These are phyloP conservation scores for Diatrype stigma DNA, from an alignment of 2,329 filamentous ascomycete genomes.

Conservation along the genomic window DNA sequence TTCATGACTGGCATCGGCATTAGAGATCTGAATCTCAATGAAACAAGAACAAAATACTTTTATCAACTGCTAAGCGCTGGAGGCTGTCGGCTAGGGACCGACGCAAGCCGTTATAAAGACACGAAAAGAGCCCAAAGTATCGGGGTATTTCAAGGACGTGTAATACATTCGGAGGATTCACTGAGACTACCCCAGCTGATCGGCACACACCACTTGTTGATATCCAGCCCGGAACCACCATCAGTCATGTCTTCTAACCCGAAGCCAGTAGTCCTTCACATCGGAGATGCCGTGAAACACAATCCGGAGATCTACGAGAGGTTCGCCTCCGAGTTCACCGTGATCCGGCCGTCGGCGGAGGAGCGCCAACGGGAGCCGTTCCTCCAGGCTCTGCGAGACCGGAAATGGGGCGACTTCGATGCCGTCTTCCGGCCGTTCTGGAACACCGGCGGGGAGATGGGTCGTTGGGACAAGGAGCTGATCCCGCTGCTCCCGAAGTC, in stretches of 20 bases:
- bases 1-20: no score
- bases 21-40: no score
- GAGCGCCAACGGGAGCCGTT: constrained; percentile 36
- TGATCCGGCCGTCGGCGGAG: constrained; percentile 32
- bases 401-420: constrained; percentile 38
- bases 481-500: constrained; percentile 49
- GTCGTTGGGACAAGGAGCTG: constrained; percentile 56
- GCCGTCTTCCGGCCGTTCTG: constrained; percentile 56
- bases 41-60: no score
- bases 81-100: no score
- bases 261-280: constrained; percentile 26
- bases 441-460: constrained; percentile 63
- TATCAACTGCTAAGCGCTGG: no score
- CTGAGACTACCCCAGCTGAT: no score
- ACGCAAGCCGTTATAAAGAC: no score
- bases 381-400: constrained; percentile 31
- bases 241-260: not conserved
- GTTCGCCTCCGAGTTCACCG: constrained; percentile 24
- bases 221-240: not conserved
- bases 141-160: no score
- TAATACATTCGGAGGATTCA: no score
- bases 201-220: not conserved
- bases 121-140: no score
- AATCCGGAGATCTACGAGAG: constrained; percentile 26
- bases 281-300: constrained; percentile 28